These are phyloP conservation scores for Petunia hybrid DNA, from an alignment of 305 asterid genomes.

Conservation along the genomic window DNA sequence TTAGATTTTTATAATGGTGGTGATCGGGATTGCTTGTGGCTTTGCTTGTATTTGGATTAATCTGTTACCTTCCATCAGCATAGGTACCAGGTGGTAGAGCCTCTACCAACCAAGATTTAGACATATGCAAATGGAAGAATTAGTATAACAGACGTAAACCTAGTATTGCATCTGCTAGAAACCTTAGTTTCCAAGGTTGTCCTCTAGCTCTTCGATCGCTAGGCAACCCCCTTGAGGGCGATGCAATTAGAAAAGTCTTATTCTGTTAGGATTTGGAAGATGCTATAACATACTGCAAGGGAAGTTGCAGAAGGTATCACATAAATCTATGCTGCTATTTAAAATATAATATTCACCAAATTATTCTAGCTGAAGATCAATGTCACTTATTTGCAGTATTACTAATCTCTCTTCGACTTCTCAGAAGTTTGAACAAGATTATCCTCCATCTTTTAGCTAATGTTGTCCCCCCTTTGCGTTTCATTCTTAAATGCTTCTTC, in stretches of 20 bases:
- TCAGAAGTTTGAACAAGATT: constrained; percentile 20
- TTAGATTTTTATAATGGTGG: not conserved
- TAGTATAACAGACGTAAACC: not conserved
- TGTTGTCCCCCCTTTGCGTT: not conserved
- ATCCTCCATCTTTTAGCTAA: not conserved
- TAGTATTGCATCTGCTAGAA: not conserved
- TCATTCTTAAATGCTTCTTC: not conserved
- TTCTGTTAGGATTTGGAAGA: constrained; percentile 5
- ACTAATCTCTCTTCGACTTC: not conserved
- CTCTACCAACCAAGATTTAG: not conserved
- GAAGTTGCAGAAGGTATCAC: not conserved
- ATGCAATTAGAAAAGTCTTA: constrained; percentile 2
- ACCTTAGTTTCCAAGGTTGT: not conserved
- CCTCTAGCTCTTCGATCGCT: not conserved
- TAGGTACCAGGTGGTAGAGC: not conserved
- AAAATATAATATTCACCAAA: not conserved
- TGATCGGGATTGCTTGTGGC: not conserved
- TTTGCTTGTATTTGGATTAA: not conserved
- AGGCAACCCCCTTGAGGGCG: not conserved
- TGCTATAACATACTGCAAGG: not conserved
- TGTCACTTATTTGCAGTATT: not conserved
- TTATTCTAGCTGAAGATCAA: not conserved
- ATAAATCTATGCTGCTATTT: not conserved
- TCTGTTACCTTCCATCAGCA: not conserved
- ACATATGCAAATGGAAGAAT: not conserved